These are phyloP conservation scores for Syzygium aromaticum DNA, from an alignment of 345 rosid species.

Conservation along the genomic window DNA sequence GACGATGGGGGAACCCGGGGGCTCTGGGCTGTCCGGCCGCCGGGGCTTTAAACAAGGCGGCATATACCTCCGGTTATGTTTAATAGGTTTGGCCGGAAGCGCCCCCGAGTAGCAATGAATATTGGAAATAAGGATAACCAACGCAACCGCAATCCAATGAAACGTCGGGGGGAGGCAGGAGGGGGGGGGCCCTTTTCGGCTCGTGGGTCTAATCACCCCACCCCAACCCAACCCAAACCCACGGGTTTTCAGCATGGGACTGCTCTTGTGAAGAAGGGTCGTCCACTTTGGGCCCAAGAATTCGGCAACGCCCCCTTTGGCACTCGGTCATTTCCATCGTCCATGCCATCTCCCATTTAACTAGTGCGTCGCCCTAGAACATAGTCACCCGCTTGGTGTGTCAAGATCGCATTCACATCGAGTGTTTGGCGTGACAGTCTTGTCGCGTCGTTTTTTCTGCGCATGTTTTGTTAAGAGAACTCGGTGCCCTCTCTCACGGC, in stretches of 20 bases:
- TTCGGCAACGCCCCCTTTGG: background rate
- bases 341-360: background rate
- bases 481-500: background rate
- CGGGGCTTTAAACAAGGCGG: no score
- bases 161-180: background rate
- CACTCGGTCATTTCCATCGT: no score
- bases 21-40: no score
- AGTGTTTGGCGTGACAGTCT: background rate
- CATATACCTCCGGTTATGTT: no score
- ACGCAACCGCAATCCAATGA: background rate
- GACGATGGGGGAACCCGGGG: no score
- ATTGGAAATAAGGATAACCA: no score
- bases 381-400: background rate
- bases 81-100: no score
- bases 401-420: background rate
- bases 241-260: background rate
- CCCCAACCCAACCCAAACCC: background rate
- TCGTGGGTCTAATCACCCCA: background rate
- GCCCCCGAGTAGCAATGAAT: no score
- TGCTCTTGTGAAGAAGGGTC: background rate
- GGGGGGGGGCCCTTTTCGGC: background rate
- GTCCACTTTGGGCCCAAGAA: fast-evolving
- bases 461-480: background rate
- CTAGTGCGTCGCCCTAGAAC: background rate
- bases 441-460: background rate